Conservation (phyloP, 345 rosid genomes). For the Eucalyptus cloeziana region DNA sequence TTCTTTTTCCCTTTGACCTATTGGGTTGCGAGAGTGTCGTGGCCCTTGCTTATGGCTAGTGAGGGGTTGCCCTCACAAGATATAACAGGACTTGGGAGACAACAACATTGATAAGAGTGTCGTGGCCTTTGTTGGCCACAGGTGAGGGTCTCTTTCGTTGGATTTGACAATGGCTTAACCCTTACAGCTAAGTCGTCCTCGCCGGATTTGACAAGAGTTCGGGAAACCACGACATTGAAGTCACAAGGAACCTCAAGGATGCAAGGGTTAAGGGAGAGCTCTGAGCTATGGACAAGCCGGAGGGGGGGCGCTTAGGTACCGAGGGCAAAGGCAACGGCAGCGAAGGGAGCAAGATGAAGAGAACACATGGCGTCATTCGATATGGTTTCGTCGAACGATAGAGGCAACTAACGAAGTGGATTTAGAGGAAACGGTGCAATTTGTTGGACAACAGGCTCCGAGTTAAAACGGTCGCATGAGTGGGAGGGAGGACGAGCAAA, state of each 20-base stretch:
- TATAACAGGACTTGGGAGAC: no score
- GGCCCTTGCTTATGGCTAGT: fast-evolving
- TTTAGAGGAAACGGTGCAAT: no score
- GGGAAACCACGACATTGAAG: fast-evolving
- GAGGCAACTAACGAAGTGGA: no score
- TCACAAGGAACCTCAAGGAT: fast-evolving
- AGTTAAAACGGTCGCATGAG: fast-evolving
- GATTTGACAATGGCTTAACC: fast-evolving
- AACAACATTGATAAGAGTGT: fast-evolving
- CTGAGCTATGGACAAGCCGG: fast-evolving
- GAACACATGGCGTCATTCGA: fast-evolving
- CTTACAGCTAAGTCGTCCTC: fast-evolving
- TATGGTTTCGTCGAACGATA: no score
- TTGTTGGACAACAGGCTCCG: fast-evolving
- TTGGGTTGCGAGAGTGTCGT: fast-evolving
- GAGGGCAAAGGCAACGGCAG: no score
- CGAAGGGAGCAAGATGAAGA: no score
- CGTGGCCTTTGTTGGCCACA: fast-evolving
- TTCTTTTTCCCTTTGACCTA: no score
- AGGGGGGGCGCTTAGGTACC: no score
- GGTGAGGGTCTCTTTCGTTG: fast-evolving
- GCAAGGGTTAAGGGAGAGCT: no score
- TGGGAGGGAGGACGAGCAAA: no score
- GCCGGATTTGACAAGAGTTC: no score
- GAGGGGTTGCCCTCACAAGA: fast-evolving